Evolutionary conservation across 73 alveolate genomes (phyloP), one percentile per base, ranked within the genome.

Genomic region (Effrenium voratum): DNA sequence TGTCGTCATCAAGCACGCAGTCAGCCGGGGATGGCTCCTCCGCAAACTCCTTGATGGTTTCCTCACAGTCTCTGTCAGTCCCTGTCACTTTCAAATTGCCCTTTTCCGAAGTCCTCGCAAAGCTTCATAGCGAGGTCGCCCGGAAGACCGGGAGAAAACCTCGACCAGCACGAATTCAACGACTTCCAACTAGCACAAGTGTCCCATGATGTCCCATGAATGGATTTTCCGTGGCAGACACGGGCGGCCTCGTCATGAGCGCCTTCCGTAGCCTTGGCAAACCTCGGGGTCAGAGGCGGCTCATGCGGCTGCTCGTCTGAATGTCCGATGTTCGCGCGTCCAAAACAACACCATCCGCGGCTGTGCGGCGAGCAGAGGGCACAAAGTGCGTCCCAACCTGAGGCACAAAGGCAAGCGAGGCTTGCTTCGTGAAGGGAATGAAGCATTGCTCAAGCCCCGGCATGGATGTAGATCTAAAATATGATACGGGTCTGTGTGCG

Each of bases 341-440:
- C n/a, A n/a, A n/a, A n/a, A n/a, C n/a, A n/a, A n/a, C n/a, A n/a
- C n/a, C n/a, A n/a, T n/a, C n/a, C n/a, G n/a, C n/a, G n/a, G n/a
- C 86, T 55, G 32, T 40, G 88, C n/a, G 38, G 75, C 88, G 57
- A 38, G 98, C 80, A 19, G 98, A 91, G 24, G 98, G 98, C 38
- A 91, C 98, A 22, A 66, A 91, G 77, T 91, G 98, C 40, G 98
- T 91, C 45, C 85, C 98, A 22, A 91, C 95, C 95, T 87, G 40
- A n/a, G n/a, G n/a, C n/a, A n/a, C 63, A 52, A 8, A 19, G 63
- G 63, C 63, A 52, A 52, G 8, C 26, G 63, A 52, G 8, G 63
- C 63, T n/a, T n/a, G 63, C 63, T 19, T 12, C 63, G 63, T 8
- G 63, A 8, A 52, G 85, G 44, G 6, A 5, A 26, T 5, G 82